These are phyloP conservation scores for Neurospora discreta DNA, from an alignment of 495 filamentous ascomycete genomes.

Conservation along the genomic window DNA sequence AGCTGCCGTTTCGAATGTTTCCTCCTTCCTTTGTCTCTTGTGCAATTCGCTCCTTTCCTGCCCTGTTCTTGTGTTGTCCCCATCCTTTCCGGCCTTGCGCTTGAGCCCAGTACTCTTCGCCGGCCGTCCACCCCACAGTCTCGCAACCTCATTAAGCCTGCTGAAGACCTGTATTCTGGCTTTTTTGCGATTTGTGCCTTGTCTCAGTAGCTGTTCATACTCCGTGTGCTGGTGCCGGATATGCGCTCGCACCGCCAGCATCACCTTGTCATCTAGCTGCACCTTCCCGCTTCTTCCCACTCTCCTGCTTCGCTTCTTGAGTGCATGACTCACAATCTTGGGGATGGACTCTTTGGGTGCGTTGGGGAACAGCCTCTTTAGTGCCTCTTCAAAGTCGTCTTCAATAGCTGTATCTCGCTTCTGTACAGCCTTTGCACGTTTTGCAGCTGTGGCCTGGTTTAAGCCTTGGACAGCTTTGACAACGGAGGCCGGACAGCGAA, in stretches of 20 bases:
- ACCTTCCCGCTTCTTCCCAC: conserved; percentile 24
- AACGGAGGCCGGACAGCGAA: conserved; percentile 26
- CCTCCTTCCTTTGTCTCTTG: not conserved
- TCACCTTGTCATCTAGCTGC: conserved; percentile 18
- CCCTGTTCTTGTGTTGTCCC: not conserved
- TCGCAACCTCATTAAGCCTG: conserved; percentile 12
- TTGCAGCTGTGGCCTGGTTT: conserved; percentile 14
- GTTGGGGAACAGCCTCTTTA: conserved; percentile 20
- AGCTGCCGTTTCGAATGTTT: not conserved
- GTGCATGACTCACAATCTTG: conserved; percentile 15
- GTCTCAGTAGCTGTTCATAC: conserved; percentile 22
- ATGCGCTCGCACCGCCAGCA: conserved; percentile 26
- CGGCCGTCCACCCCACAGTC: conserved; percentile 9
- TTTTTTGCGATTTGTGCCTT: not conserved
- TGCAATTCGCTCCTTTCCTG: not conserved
- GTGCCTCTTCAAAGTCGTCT: conserved; percentile 12
- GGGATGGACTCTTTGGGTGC: conserved; percentile 14
- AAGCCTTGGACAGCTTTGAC: conserved; percentile 14
- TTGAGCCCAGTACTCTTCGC: not conserved
- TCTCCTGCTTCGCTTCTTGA: conserved; percentile 22
- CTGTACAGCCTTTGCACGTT: conserved; percentile 14
- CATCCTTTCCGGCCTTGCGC: not conserved
- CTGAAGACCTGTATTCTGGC: conserved; percentile 12
- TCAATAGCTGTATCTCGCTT: conserved; percentile 20
- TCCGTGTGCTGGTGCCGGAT: conserved; percentile 28